Base-by-base conservation (phyloP, 1,284 basidiomycete species). In the Anthracocystis walkeri region DNA sequence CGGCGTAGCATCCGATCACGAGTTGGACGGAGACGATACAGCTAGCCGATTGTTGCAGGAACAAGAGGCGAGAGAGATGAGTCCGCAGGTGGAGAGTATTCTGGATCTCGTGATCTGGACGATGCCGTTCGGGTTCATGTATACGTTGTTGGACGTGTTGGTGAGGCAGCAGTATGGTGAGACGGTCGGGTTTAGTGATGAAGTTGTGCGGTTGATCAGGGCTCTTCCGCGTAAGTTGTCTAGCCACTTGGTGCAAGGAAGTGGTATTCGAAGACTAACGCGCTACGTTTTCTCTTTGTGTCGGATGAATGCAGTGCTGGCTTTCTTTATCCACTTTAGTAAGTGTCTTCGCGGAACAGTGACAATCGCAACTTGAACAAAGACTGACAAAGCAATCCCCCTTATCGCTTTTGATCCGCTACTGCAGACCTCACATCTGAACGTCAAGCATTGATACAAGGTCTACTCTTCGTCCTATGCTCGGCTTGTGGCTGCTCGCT, bases 101-200 rank as follows among this genome's bases (percentile, higher is more conserved):
- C 51, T 84, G 29, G 82, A 84, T 65, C 57, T 79, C 14, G 25
- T 83, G 3, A 79, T 83, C 27, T 84, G 82, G 82, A 76, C 75
- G 29, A 83, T 84, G 62, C 83, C 83, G 20, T 82, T 84, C 41
- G 66, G 69, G 7, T 83, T 84, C 58, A 50, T 82, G 40, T 85
- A 74, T 44, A 69, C 81, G 48, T 54, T 85, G 49, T 48, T 85
- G 50, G 82, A 82, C 58, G 69, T 85, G 23, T 64, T 84, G 41
- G 81, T 84, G 18, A 67, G 81, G 51, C 82, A 85, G 68, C 83
- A 85, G 67, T 85, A 85, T 49, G 75, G 78, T 14, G 65, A 78
- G 60, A 79, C 80, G 2, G 70, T 77, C 0, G 73, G 75, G 5
- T 27, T 74, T 4, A 12, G 53, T 4, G 65, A 71, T 46, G 79